Base-by-base conservation (phyloP, 2,329 filamentous ascomycete species). In the Ploettnerulaceae sp. region DNA sequence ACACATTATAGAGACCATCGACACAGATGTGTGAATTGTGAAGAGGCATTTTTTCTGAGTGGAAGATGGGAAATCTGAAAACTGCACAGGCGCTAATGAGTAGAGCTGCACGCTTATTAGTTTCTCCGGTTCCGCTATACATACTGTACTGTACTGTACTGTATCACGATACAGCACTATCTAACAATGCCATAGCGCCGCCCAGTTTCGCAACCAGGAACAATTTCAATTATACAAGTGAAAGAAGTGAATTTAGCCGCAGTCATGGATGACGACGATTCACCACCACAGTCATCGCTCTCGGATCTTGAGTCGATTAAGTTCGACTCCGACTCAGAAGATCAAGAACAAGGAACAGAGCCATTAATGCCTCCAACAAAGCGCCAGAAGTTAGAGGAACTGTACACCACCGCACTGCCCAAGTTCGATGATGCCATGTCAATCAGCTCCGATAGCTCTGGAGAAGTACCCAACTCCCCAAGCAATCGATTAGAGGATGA, bases 371-470 rank as follows among this genome's bases (percentile, higher is more conserved):
- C 49, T 48, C 65, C 50, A 53, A 62, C 57, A 47, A 64, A 65
- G 39, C 56, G 61, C 14, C 60, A 61, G 50, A 64, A 60, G 42
- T 28, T 57, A 15, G 56, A 49, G 18, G 58, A 56, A 18, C 50
- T 53, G 25, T 55, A 50, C 26, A 55, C 57, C 40, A 53, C 57
- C 6, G 50, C 55, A 14, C 50, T 57, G 14, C 68, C 46, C n/a
- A 45, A 69, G 55, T 68, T 69, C 45, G 62, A 62, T 32, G 69
- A 79, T 33, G 75, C 74, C 80, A 44, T 51, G 41, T 86, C 89
- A 44, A 83, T 97, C 50, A 95, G 89, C 6, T 89, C 87, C 43
- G 93, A 98, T 67, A 94, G 87, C 39, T 90, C 87, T 25, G 89
- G 89, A 65, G 89, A 89, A 47, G 80, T 90, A 38, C 86, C 86